A percentile compares a stretch with the other conserved stretches of the same genome.
Evolutionary conservation across 2,329 filamentous ascomycete species (phyloP).

Genomic region (Sarocladium kiliense): DNA sequence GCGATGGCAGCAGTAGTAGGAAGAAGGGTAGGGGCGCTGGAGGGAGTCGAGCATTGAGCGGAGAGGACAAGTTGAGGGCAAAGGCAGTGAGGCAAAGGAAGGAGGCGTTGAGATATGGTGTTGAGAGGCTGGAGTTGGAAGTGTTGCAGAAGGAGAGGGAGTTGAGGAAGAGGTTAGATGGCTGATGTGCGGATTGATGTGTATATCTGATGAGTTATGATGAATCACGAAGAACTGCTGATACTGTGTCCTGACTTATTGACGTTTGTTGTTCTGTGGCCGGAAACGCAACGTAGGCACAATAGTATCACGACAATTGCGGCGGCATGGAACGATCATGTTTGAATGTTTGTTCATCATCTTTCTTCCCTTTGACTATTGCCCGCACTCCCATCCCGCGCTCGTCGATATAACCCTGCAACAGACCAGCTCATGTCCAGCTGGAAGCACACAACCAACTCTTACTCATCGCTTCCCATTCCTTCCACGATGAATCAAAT

Average conservation of each 20-base stretch:
- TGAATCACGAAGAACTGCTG: neutral
- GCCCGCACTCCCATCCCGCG: neutral
- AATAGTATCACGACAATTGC: too few species aligned
- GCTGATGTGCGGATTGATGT: conserved; percentile 14
- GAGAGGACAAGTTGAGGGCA: conserved; percentile 44
- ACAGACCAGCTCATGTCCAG: too few species aligned
- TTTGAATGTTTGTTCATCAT: neutral
- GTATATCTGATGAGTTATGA: conserved; percentile 1
- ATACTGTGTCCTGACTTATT: neutral
- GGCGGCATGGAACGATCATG: neutral
- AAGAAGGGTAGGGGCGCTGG: conserved; percentile 17
- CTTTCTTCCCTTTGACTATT: neutral
- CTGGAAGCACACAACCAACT: neutral
- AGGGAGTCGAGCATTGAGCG: conserved; percentile 40
- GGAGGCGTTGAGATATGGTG: conserved; percentile 79
- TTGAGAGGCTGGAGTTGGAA: conserved; percentile 80
- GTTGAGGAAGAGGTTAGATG: conserved; percentile 45
- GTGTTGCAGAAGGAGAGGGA: conserved; percentile 69
- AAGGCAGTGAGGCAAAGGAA: conserved; percentile 71
- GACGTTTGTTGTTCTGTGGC: too few species aligned
- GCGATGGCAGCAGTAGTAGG: conserved; percentile 5
- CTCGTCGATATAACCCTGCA: too few species aligned
- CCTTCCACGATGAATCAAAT: neutral
- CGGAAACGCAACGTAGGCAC: too few species aligned
- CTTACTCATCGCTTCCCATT: neutral